A percentile compares a stretch with the other conserved stretches of the same genome.
Evolutionary conservation across 2,329 filamentous ascomycete genomes (phyloP).

Genomic region (Teratosphaeria destructans): DNA sequence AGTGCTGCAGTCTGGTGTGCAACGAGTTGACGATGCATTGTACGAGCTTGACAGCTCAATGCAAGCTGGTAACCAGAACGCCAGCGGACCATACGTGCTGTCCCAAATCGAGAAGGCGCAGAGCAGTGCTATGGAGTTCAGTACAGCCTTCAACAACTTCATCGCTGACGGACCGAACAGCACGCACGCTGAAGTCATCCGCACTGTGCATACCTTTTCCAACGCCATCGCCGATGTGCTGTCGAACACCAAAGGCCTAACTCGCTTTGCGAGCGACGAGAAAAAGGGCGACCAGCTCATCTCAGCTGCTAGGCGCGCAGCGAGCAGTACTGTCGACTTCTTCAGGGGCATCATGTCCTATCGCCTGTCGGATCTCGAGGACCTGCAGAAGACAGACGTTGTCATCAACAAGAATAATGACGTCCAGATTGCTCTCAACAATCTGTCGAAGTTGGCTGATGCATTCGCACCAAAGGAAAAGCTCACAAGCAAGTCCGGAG

Average conservation of each 20-base stretch:
- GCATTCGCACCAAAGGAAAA: conserved; percentile 84
- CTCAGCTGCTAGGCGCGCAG: conserved; percentile 71
- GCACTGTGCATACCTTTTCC: conserved; percentile 80
- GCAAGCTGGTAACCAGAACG: conserved; percentile 98
- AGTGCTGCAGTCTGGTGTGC: conserved; percentile 82
- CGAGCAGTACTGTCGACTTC: conserved; percentile 80
- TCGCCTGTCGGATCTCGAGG: conserved; percentile 79
- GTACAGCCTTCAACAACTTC: conserved; percentile 96
- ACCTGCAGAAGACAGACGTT: conserved; percentile 87
- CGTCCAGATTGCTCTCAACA: conserved; percentile 86
- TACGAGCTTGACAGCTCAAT: conserved; percentile 97
- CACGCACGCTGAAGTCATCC: conserved; percentile 82
- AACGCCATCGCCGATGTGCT: conserved; percentile 88
- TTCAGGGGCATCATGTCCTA: conserved; percentile 92
- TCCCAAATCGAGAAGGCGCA: conserved; percentile 97
- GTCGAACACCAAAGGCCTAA: conserved; percentile 92
- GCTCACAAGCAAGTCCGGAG: conserved; percentile 65
- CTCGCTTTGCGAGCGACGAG: conserved; percentile 84
- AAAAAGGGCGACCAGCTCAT: conserved; percentile 84
- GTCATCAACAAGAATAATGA: conserved; percentile 97
- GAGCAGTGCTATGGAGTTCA: conserved; percentile 89
- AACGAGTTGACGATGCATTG: conserved; percentile 88
- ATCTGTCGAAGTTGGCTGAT: conserved; percentile 86
- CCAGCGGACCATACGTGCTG: conserved; percentile 84
- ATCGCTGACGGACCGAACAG: conserved; percentile 93